Conservation (phyloP, 192 early-diverging fungal genomes). For the Umbelopsis vinacea region DNA sequence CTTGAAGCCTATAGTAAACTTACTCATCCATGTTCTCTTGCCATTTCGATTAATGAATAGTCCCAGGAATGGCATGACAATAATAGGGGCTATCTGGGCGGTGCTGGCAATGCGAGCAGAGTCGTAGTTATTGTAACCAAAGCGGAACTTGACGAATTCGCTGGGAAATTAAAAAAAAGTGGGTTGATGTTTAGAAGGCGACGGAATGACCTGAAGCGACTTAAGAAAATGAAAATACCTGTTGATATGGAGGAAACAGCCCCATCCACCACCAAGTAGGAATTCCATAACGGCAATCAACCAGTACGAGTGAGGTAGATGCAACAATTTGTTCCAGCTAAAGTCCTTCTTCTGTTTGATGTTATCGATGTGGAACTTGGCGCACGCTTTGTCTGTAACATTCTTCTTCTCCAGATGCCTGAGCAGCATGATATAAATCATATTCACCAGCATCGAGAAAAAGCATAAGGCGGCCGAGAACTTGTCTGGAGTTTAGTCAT, state of each 20-base stretch:
- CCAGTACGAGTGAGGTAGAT: constrained; percentile 67
- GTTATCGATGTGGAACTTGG: constrained; percentile 24
- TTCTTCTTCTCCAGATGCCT: constrained; percentile 31
- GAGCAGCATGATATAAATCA: constrained; percentile 67
- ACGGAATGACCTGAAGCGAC: not conserved
- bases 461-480: constrained; percentile 68
- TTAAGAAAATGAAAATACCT: constrained; percentile 29
- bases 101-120: constrained; percentile 72
- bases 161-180: constrained; percentile 38
- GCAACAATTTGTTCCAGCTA: constrained; percentile 54
- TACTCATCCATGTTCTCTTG: constrained; percentile 56
- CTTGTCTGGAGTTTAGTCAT: constrained; percentile 35
- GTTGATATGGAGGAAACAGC: constrained; percentile 69
- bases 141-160: constrained; percentile 76
- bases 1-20: constrained; percentile 10
- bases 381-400: constrained; percentile 29
- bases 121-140: constrained; percentile 57
- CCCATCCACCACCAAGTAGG: constrained; percentile 64
- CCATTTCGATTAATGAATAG: constrained; percentile 71
- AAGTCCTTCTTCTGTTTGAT: constrained; percentile 61
- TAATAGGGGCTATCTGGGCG: constrained; percentile 69
- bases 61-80: constrained; percentile 74
- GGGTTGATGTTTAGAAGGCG: not conserved
- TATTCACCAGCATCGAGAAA: constrained; percentile 69
- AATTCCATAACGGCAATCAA: constrained; percentile 62